These are phyloP conservation scores for Solanum sejunctum DNA, from an alignment of 257 asterid species.

Conservation along the genomic window DNA sequence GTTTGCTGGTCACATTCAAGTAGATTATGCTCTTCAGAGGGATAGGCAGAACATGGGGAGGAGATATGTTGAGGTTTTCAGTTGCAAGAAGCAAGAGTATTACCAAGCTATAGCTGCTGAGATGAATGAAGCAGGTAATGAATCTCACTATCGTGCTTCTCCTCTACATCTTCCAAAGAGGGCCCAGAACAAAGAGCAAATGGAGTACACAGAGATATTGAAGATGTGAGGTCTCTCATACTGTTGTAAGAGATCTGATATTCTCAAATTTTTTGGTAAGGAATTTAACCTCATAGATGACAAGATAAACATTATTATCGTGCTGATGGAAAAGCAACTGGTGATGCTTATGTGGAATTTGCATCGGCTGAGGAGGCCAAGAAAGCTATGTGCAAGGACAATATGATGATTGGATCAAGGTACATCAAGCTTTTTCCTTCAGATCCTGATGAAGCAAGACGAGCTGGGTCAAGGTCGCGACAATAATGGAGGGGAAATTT, in stretches of 20 bases:
- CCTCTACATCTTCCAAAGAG: conserved; percentile 57
- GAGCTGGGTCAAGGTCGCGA: conserved; percentile 57
- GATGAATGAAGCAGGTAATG: conserved; percentile 34
- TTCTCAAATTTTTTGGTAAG: conserved; percentile 54
- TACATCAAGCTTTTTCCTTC: conserved; percentile 93
- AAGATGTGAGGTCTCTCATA: conserved; percentile 89
- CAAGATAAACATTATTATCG: conserved; percentile 63
- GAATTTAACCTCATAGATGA: conserved; percentile 51
- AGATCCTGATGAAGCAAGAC: conserved; percentile 59
- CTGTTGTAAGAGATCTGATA: conserved; percentile 58
- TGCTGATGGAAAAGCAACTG: conserved; percentile 84
- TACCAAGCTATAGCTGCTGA: conserved; percentile 88
- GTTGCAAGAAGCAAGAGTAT: conserved; percentile 88
- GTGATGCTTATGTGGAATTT: conserved; percentile 86
- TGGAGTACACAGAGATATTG: conserved; percentile 77
- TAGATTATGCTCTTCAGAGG: conserved; percentile 75
- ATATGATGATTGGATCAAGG: conserved; percentile 73
- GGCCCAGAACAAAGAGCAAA: conserved; percentile 61
- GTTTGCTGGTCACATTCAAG: conserved; percentile 76
- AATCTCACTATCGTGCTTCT: conserved; percentile 31
- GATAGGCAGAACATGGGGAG: conserved; percentile 88
- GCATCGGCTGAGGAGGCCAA: conserved; percentile 66
- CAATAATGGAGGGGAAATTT: conserved; percentile 2
- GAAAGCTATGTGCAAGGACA: conserved; percentile 81
- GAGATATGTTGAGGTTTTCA: conserved; percentile 92